A percentile compares a stretch with the other conserved stretches of the same genome.
Conservation (phyloP, 2,329 filamentous ascomycete species). For the Fusarium buxicola region DNA sequence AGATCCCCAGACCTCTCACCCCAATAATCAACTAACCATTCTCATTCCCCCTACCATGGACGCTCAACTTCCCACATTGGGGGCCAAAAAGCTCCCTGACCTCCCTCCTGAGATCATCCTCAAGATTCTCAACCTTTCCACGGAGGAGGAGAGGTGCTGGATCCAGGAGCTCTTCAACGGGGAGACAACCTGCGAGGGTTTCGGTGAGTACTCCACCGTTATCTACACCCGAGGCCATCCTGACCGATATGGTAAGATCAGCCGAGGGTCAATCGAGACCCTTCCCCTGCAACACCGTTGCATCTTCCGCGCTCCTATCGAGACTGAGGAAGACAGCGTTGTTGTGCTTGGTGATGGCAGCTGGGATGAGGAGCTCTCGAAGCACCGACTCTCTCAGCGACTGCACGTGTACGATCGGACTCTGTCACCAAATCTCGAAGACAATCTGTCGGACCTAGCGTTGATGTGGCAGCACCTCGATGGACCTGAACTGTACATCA, state of each 20-base stretch:
- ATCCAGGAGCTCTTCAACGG: slow-evolving; percentile 2
- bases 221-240: slow-evolving; percentile 22
- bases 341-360: neutral
- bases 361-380: slow-evolving; percentile 11
- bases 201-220: slow-evolving; percentile 2
- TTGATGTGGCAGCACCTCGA: neutral
- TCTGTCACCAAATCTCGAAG: neutral
- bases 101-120: slow-evolving; percentile 10
- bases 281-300: slow-evolving; percentile 16
- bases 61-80: neutral
- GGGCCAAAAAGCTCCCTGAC: neutral
- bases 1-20: neutral
- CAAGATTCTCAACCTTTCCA: slow-evolving; percentile 8
- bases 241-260: neutral
- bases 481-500: neutral
- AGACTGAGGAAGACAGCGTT: neutral
- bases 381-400: neutral
- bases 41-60: slow-evolving; percentile 1
- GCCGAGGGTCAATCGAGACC: slow-evolving; percentile 9
- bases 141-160: slow-evolving; percentile 4
- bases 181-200: slow-evolving; percentile 4
- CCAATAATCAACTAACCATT: neutral
- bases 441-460: neutral
- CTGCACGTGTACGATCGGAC: slow-evolving; percentile 19
- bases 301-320: slow-evolving; percentile 9